A percentile compares a stretch with the other conserved stretches of the same genome.
Conservation (phyloP, 495 filamentous ascomycete species). For the Talaromyces liani region DNA sequence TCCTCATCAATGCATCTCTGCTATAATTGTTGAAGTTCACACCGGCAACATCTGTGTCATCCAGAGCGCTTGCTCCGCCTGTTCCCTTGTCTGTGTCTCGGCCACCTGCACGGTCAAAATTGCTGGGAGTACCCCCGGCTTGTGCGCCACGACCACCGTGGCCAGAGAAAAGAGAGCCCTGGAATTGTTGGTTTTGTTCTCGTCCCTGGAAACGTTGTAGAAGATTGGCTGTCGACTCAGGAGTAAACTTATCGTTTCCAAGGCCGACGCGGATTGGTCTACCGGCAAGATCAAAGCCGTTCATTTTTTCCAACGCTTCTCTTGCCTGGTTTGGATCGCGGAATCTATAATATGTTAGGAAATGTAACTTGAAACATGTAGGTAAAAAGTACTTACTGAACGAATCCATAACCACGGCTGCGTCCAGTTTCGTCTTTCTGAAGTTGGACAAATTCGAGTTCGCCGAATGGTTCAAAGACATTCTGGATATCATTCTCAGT, state of each 20-base stretch:
- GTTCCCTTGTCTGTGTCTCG: constrained; percentile 84
- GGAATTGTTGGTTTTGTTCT: constrained; percentile 70
- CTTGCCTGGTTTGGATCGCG: constrained; percentile 84
- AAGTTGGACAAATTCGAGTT: constrained; percentile 93
- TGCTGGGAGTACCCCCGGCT: constrained; percentile 63
- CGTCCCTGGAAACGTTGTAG: constrained; percentile 76
- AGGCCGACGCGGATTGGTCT: constrained; percentile 97
- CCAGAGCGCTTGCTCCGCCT: constrained; percentile 87
- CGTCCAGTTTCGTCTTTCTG: constrained; percentile 90
- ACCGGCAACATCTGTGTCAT: constrained; percentile 96
- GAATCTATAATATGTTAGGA: constrained; percentile 58
- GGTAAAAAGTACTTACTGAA: constrained; percentile 67
- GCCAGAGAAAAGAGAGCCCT: constrained; percentile 92
- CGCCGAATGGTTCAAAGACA: constrained; percentile 96
- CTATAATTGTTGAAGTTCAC: constrained; percentile 99
- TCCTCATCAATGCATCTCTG: constrained; percentile 95
- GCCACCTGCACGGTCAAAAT: constrained; percentile 89
- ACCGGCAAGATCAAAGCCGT: constrained; percentile 96
- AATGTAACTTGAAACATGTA: background rate
- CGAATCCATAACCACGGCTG: constrained; percentile 95
- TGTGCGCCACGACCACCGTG: constrained; percentile 83
- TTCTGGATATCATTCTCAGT: constrained; percentile 94
- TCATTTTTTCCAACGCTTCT: constrained; percentile 97
- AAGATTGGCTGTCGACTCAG: constrained; percentile 87
- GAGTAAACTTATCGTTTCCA: constrained; percentile 99